Percentiles rank a stretch among this genome's conserved stretches.
phyloP scores from a whole-genome alignment of 805 yeast genomes.

The Saccharomycopsis malanga region DNA sequence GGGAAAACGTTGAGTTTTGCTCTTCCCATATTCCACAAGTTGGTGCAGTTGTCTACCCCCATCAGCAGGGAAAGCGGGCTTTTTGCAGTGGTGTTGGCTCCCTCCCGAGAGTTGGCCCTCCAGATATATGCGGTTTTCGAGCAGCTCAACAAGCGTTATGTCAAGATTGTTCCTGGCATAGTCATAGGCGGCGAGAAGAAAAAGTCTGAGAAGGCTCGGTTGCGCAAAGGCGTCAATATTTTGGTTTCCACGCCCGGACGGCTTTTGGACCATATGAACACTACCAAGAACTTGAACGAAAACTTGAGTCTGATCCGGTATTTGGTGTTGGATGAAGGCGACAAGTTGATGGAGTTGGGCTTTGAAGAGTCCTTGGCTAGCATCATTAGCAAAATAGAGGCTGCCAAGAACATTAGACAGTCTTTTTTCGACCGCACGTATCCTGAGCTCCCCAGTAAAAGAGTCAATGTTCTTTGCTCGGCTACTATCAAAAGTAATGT shows the following conservation, averaged over 20 bases:
- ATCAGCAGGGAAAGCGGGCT: slow-evolving; percentile 65
- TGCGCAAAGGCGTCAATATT: slow-evolving; percentile 92
- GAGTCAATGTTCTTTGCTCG: slow-evolving; percentile 82
- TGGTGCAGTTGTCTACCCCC: slow-evolving; percentile 48
- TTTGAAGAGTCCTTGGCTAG: slow-evolving; percentile 77
- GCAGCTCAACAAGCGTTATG: slow-evolving; percentile 65
- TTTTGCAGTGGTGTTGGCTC: slow-evolving; percentile 82
- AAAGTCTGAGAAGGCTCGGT: slow-evolving; percentile 90
- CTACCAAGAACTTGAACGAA: slow-evolving; percentile 66
- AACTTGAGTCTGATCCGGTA: slow-evolving; percentile 65
- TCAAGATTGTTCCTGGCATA: slow-evolving; percentile 87
- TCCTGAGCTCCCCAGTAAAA: slow-evolving; percentile 55
- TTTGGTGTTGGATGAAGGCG: slow-evolving; percentile 95
- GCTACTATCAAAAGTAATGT: slow-evolving; percentile 87
- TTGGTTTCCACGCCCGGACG: slow-evolving; percentile 98
- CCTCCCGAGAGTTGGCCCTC: slow-evolving; percentile 90
- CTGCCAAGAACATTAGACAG: slow-evolving; percentile 31
- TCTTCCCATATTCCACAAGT: slow-evolving; percentile 70
- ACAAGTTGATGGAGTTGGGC: slow-evolving; percentile 89
- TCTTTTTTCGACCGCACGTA: slow-evolving; percentile 28
- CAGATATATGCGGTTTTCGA: slow-evolving; percentile 84
- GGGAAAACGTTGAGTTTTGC: slow-evolving; percentile 91
- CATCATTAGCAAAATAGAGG: slow-evolving; percentile 15
- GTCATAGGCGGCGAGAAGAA: slow-evolving; percentile 98
- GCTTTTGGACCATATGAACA: slow-evolving; percentile 86